Base-by-base conservation (phyloP, 2,329 filamentous ascomycete genomes). In the Sporothrix mexicana region DNA sequence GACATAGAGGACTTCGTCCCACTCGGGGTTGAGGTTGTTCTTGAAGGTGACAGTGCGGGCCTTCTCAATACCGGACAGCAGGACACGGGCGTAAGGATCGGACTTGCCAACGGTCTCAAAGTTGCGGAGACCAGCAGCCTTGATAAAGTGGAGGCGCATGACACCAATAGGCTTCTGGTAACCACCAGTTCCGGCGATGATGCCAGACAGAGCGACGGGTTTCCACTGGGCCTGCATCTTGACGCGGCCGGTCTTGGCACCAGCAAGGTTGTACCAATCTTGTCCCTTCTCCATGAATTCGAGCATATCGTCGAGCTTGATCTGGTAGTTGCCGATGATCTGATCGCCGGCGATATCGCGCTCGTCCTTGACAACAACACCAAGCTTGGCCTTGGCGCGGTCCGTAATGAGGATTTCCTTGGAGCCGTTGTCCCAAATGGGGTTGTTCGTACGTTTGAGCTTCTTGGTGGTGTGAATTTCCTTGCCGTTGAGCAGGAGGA, bases 331-430 rank as follows among this genome's bases (percentile, higher is more conserved):
- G 74, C 95, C 96, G 25, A 99, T 84, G 47, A 95, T 88, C 67
- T 94, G 94, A 80, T 99, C 95, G 15, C 90, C 86, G 8, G 90
- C 85, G 72, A 99, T 84, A 71, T 97, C 95, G 75, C 95, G 92
- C 77, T 98, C 95, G 79, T 99, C 96, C 83, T 98, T 99, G 86
- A 99, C 90, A 17, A 95, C 93, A 72, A 99, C 85, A 72, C 95
- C 97, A 70, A 99, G 87, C 80, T 94, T 96, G 72, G 96, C 95
- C 79, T 90, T 91, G 84, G 94, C 97, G 75, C 93, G 91, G 80
- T 99, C 95, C 0, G 95, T 98, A 79, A 99, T 95, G 74, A 99
- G 89, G 77, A 99, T 90, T 79, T 99, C 96, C 83, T 97, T 97
- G 77, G 91, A 92, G 7, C 93, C 93, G 79, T 98, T 92, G 71